These are phyloP conservation scores for Glycine tomentella DNA, from an alignment of 306 rosid species.

Conservation along the genomic window DNA sequence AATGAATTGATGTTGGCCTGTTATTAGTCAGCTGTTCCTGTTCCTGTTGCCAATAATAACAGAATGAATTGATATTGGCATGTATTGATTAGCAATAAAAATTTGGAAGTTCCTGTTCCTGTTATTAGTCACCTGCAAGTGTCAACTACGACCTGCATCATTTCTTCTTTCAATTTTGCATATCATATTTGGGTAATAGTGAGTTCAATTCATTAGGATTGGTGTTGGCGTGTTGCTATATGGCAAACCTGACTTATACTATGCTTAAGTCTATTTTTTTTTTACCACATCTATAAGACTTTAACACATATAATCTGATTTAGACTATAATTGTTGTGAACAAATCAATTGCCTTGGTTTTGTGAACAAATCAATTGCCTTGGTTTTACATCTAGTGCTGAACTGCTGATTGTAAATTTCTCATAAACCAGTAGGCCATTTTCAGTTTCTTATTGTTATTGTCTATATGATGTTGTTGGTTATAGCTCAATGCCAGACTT, in stretches of 20 bases:
- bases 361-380: conserved; percentile 33
- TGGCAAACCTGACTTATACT: not conserved
- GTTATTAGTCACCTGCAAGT: no score
- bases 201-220: no score
- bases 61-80: no score
- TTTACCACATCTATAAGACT: conserved; percentile 23
- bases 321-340: conserved; percentile 35
- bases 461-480: conserved; percentile 18
- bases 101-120: no score
- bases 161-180: no score
- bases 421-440: conserved; percentile 6
- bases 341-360: conserved; percentile 26
- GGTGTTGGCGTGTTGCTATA: no score
- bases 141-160: no score
- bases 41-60: no score
- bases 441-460: conserved; percentile 29
- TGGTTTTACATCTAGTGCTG: conserved; percentile 3
- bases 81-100: no score
- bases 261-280: conserved; percentile 2
- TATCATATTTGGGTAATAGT: no score
- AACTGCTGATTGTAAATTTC: conserved; percentile 33
- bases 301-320: conserved; percentile 39
- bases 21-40: no score
- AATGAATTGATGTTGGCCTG: not conserved
- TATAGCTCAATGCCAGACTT: conserved; percentile 15